Base-by-base conservation (phyloP, 2,329 filamentous ascomycete genomes). In the Diaporthe sp. region DNA sequence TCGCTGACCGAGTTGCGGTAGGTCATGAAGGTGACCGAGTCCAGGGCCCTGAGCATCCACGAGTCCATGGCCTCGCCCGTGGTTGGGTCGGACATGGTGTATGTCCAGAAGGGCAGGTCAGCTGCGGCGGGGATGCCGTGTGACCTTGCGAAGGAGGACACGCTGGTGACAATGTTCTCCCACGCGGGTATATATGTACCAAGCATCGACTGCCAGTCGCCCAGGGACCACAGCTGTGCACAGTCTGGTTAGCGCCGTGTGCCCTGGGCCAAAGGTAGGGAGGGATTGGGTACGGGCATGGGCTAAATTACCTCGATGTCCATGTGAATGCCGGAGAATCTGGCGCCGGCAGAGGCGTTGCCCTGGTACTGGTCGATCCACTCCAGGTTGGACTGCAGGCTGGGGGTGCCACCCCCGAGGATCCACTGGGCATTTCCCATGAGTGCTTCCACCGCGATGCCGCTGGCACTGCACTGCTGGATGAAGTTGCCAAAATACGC, bases 21-120 rank as follows among this genome's bases (percentile, higher is more conserved):
- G 31, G 71, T 72, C 71, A 72, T 72, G 57, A 72, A 72, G 71
- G 71, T 72, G 71, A 63, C 58, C n/a, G 71, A 72, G 44, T 72
- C 71, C 31, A 72, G 58, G 17, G 58, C 60, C 4, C 44, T 42
- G 31, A 72, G 71, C 71, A 72, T 72, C 71, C 71, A 72, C 15
- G 42, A 51, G 34, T 72, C 71, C 71, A 72, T 72, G 15, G 44
- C 49, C 34, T 63, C 31, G 15, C 71, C 57, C 3, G 71, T 72
- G 20, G n/a, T n/a, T 3, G 57, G 71, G 57, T 72, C 71, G 34
- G 57, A 53, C 44, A 72, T 51, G 58, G 31, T 28, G 17, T 63
- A 34, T 5, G 71, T 39, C 71, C 71, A 72, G 25, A 72, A 72
- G n/a, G 71, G 71, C n/a, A 72, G 57, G 28, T 72, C 71, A 20